Conservation (phyloP, 306 rosid species). For the Delonix regia region DNA sequence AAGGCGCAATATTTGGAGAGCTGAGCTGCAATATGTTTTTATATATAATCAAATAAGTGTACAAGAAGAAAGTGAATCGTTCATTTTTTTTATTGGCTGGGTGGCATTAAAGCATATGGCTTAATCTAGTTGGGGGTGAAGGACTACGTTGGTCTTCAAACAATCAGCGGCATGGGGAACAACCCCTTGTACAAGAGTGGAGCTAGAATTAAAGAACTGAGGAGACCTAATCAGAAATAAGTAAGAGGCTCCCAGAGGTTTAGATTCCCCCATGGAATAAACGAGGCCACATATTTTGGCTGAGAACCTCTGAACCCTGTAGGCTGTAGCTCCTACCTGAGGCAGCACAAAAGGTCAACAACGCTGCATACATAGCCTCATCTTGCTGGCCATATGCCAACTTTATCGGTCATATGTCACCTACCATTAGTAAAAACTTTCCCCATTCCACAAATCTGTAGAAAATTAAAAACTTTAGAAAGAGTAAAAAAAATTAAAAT, state of each 20-base stretch:
- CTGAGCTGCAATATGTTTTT: neutral
- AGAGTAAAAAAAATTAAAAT: neutral
- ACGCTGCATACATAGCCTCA: slow-evolving; percentile 5
- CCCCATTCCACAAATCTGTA: neutral
- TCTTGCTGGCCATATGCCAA: slow-evolving; percentile 14
- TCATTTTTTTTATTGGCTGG: slow-evolving; percentile 9
- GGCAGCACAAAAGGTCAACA: no score
- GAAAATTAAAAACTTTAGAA: neutral
- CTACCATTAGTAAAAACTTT: slow-evolving; percentile 21
- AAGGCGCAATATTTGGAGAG: neutral
- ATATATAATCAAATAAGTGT: neutral
- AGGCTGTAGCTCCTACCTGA: no score
- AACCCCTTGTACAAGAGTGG: slow-evolving; percentile 3
- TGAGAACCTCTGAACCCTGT: no score
- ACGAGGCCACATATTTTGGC: no score
- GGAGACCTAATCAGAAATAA: neutral
- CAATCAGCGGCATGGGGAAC: neutral
- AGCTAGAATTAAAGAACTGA: neutral
- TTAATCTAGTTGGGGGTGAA: slow-evolving; percentile 14
- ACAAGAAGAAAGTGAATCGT: slow-evolving; percentile 1
- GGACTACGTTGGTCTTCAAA: slow-evolving; percentile 25
- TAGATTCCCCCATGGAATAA: neutral
- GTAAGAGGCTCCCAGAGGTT: neutral
- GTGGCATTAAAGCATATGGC: neutral
- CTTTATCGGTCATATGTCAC: slow-evolving; percentile 20